Conservation (phyloP, 495 filamentous ascomycete genomes). For the Aspergillus biplanus region DNA sequence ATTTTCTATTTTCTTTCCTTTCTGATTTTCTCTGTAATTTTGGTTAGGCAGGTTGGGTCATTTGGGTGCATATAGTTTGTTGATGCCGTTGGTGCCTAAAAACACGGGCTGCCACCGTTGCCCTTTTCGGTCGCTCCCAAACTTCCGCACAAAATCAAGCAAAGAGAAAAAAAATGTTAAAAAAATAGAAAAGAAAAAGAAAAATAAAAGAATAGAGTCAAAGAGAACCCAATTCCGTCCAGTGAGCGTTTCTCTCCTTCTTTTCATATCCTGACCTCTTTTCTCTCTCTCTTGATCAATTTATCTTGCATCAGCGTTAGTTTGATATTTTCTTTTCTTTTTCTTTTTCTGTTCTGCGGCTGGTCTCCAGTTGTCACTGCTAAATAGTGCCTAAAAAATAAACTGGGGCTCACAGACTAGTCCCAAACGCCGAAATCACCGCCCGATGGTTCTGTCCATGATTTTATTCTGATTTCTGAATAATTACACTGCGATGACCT, state of each 20-base stretch:
- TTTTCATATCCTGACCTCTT: not conserved
- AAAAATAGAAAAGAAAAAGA: constrained; percentile 3
- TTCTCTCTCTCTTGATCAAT: not conserved
- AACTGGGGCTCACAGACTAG: constrained; percentile 1
- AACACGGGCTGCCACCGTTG: constrained; percentile 1
- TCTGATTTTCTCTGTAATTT: not conserved
- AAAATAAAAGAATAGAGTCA: not conserved
- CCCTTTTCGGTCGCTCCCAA: constrained; percentile 12
- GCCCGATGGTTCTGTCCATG: constrained; percentile 14
- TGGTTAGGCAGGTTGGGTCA: not conserved
- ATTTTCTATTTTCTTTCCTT: constrained; percentile 3
- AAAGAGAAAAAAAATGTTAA: constrained; percentile 6
- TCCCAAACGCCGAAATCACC: constrained; percentile 21
- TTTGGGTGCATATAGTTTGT: constrained; percentile 4
- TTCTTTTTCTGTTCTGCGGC: not conserved
- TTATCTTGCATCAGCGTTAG: not conserved
- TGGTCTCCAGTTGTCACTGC: too few relatives aligned
- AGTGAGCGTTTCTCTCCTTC: not conserved
- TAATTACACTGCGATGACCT: constrained; percentile 9
- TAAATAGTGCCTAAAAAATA: constrained; percentile 4
- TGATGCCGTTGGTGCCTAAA: constrained; percentile 13
- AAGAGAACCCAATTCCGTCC: not conserved
- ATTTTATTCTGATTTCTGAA: constrained; percentile 7
- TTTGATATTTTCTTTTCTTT: not conserved
- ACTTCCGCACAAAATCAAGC: constrained; percentile 18